These are phyloP conservation scores for Ogataea henricii DNA, from an alignment of 805 yeast genomes.

Conservation along the genomic window DNA sequence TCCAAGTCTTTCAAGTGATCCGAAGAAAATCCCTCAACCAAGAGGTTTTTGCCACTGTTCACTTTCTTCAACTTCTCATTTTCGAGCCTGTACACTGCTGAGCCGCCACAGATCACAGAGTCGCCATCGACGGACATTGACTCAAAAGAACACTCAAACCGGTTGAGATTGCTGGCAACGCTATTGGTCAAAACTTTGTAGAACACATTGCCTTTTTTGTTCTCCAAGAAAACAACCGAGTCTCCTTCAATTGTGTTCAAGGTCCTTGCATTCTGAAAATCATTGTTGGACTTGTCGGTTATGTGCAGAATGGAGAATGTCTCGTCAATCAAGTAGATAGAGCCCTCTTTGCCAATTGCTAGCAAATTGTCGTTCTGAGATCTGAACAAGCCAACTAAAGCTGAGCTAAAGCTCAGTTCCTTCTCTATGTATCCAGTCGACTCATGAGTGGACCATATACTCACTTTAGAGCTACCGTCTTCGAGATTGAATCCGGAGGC, in stretches of 20 bases:
- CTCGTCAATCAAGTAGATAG: slow-evolving; percentile 9
- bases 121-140: slow-evolving; percentile 10
- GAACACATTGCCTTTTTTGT: neutral
- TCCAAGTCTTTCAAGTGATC: neutral
- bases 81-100: slow-evolving; percentile 16
- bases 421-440: slow-evolving; percentile 14
- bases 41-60: slow-evolving; percentile 6
- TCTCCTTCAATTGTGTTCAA: slow-evolving; percentile 13
- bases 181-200: neutral
- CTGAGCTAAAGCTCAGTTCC: slow-evolving; percentile 17
- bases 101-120: slow-evolving; percentile 14
- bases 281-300: neutral
- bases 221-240: slow-evolving; percentile 8
- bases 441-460: slow-evolving; percentile 23
- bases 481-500: slow-evolving; percentile 22
- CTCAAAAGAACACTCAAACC: slow-evolving; percentile 15
- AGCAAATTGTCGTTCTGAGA: slow-evolving; percentile 8
- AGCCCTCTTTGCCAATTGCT: slow-evolving; percentile 15
- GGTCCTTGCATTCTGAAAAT: slow-evolving; percentile 4
- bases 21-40: slow-evolving; percentile 5
- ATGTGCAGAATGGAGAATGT: neutral
- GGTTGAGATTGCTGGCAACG: slow-evolving; percentile 3
- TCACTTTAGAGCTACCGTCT: slow-evolving; percentile 13
- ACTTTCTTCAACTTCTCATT: slow-evolving; percentile 11
- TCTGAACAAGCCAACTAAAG: slow-evolving; percentile 19